A percentile compares a stretch with the other conserved stretches of the same genome.
These are phyloP conservation scores for Suillus subluteus DNA, from an alignment of 768 basidiomycete species.

Conservation along the genomic window DNA sequence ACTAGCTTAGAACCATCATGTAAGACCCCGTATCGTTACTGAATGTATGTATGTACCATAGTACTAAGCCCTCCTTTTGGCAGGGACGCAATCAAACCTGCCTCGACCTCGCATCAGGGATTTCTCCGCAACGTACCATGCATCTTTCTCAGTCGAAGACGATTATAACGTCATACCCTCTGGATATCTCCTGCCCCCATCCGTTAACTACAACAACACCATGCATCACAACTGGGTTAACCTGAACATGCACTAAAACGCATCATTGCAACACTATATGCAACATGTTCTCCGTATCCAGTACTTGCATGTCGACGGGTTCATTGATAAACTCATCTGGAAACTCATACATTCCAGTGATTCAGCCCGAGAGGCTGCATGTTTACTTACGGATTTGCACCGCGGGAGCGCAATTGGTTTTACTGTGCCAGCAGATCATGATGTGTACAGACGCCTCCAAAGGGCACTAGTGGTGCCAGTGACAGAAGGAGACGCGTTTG, in stretches of 20 bases:
- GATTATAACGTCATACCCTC: slow-evolving; percentile 29
- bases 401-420: slow-evolving; percentile 21
- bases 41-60: slow-evolving; percentile 66
- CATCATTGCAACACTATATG: slow-evolving; percentile 51
- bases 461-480: slow-evolving; percentile 13
- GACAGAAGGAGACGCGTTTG: slow-evolving; percentile 75
- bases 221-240: slow-evolving; percentile 12
- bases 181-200: slow-evolving; percentile 16
- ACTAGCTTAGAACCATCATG: slow-evolving; percentile 65
- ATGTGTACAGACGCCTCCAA: slow-evolving; percentile 31
- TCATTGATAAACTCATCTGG: slow-evolving; percentile 51
- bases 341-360: slow-evolving; percentile 50
- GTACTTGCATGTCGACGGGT: slow-evolving; percentile 65
- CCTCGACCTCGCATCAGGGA: slow-evolving; percentile 33
- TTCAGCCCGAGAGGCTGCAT: slow-evolving; percentile 60
- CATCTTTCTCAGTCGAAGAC: slow-evolving; percentile 19
- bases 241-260: slow-evolving; percentile 24
- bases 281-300: slow-evolving; percentile 65
- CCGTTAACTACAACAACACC: slow-evolving; percentile 1
- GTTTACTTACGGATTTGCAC: slow-evolving; percentile 65
- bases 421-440: slow-evolving; percentile 28
- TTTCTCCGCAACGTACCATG: slow-evolving; percentile 28
- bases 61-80: slow-evolving; percentile 63
- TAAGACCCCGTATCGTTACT: slow-evolving; percentile 76
- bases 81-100: slow-evolving; percentile 43